Percentiles rank a stretch among this genome's conserved stretches.
Conservation (phyloP, 108 stramenopile species). For the Pseudonitzschia pungens region DNA sequence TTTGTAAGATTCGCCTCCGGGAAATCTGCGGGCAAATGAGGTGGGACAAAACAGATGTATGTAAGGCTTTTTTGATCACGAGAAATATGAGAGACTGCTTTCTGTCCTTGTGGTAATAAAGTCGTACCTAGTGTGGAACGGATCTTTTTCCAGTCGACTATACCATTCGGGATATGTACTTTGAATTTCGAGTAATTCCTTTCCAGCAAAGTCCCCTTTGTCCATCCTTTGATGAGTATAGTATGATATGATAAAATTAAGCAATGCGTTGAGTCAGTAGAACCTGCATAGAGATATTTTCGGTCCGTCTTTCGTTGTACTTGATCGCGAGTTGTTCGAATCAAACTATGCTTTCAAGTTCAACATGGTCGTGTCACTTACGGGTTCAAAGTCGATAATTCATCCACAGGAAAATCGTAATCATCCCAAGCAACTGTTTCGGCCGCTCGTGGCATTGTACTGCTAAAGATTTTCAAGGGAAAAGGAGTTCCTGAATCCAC, state of each 20-base stretch:
- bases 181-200: conserved; percentile 81
- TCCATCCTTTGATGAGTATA: conserved; percentile 43
- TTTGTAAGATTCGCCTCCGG: conserved; percentile 87
- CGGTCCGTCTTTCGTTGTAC: too few species aligned
- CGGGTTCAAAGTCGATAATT: conserved; percentile 85
- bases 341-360: not conserved
- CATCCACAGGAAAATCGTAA: conserved; percentile 47
- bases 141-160: conserved; percentile 61
- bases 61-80: not conserved
- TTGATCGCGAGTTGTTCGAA: not conserved
- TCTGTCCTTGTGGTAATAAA: not conserved
- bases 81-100: not conserved
- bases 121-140: conserved; percentile 71
- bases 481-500: conserved; percentile 44
- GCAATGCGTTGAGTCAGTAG: not conserved
- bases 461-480: conserved; percentile 62
- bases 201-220: conserved; percentile 87
- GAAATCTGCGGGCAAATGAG: conserved; percentile 52
- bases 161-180: conserved; percentile 73
- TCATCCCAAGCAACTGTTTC: conserved; percentile 75
- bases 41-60: not conserved
- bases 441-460: conserved; percentile 85
- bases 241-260: not conserved
- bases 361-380: not conserved
- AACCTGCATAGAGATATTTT: not conserved